Evolutionary conservation across 441 rosid species (phyloP), one percentile per base, ranked within the genome.

Genomic region (Metrosideros polymorpha): DNA sequence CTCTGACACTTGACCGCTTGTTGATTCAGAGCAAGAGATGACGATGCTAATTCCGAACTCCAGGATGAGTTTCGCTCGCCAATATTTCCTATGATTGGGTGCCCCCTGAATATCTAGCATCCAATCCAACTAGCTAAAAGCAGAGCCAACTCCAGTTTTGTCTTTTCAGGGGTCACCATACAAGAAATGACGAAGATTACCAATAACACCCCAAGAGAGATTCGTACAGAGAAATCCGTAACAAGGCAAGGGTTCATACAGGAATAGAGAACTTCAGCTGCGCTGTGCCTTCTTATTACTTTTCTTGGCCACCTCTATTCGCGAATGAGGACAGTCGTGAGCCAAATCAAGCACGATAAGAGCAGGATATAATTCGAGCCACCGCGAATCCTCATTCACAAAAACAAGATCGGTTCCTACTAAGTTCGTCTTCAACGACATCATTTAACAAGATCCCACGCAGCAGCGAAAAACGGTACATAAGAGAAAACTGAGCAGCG

Each of bases 21-120:
- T 66, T 6, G 42, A 35, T 9, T 71, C n/a, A 3, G 47, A 39
- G 47, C 47, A 71, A 71, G 15, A 39, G 79, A 22, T 22, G n/a
- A 71, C 6, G 12, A 22, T 22, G 49, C 47, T 71, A 39, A 71
- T 71, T 71, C 47, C 17, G 25, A 71, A 39, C 43, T 32, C 1
- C 1, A 18, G 0, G 13, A 32, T 19, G 25, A 63, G 76, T 0
- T 63, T 18, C 4, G 2, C 43, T 63, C 25, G 49, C 79, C 9
- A 0, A 71, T 39, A 22, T 39, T 39, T 66, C 27, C 45, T 1
- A 9, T 19, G 14, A 35, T 32, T 4, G 25, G 0, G 76, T 8
- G 25, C 25, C 76, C 43, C 77, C 7, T 3, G 77, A 35, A 0
- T 66, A 32, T 66, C 57, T 0, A 30, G 56, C 56, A 17, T 12